Evolutionary conservation across 2,329 filamentous ascomycete species (phyloP).

Genomic region (Beauveria bassiana): DNA sequence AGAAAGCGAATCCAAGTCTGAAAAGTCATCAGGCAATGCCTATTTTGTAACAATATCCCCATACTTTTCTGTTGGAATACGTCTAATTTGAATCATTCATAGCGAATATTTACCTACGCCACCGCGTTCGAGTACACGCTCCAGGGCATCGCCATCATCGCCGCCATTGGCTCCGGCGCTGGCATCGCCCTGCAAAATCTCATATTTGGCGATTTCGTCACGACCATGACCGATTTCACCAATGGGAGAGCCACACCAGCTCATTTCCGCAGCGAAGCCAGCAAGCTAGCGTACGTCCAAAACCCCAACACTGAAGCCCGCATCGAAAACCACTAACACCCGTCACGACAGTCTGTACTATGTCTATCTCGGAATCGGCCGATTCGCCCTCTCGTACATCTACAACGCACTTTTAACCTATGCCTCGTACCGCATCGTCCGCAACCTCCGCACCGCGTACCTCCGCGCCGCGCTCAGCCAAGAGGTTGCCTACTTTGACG

Average conservation of each 20-base stretch:
- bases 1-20: not conserved
- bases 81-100: not conserved
- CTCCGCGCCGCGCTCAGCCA: slow-evolving; percentile 42
- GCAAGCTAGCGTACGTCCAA: slow-evolving; percentile 22
- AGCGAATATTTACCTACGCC: slow-evolving; percentile 15
- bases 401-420: slow-evolving; percentile 39
- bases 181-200: slow-evolving; percentile 31
- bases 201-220: slow-evolving; percentile 32
- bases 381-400: slow-evolving; percentile 42
- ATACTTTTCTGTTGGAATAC: not conserved
- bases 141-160: slow-evolving; percentile 17
- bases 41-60: not conserved
- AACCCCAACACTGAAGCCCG: too few species aligned
- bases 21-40: not conserved
- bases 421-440: slow-evolving; percentile 42
- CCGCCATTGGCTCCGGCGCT: slow-evolving; percentile 29
- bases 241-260: slow-evolving; percentile 18
- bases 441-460: slow-evolving; percentile 40
- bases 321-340: not conserved
- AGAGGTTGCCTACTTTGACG: slow-evolving; percentile 43
- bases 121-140: slow-evolving; percentile 11
- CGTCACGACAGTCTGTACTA: slow-evolving; percentile 39
- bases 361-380: slow-evolving; percentile 48
- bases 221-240: slow-evolving; percentile 26
- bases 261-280: slow-evolving; percentile 23